phyloP scores from a whole-genome alignment of 202 grass and related monocot genomes.

The Digitaria exilis region DNA sequence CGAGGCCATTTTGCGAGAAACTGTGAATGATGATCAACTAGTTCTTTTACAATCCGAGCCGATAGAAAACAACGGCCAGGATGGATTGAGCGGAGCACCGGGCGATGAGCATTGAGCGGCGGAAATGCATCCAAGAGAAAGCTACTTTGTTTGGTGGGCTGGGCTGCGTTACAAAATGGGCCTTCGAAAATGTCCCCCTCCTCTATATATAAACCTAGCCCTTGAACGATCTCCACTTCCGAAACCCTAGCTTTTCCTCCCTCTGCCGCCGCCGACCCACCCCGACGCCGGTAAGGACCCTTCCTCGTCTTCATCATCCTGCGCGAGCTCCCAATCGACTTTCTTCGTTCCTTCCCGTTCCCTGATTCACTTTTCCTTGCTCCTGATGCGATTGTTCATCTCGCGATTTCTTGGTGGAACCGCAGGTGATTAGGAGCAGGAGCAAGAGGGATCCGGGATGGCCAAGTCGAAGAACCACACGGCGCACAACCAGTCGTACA shows the following conservation, averaged over 20 bases:
- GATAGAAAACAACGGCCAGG: no score
- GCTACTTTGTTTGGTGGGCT: background rate
- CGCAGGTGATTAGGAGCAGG: background rate
- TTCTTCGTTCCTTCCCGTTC: background rate
- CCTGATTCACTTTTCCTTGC: background rate
- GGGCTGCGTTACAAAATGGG: background rate
- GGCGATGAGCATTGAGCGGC: no score
- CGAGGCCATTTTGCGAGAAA: no score
- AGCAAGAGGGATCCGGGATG: slow-evolving; percentile 52
- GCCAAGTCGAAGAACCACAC: slow-evolving; percentile 99
- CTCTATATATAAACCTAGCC: slow-evolving; percentile 30
- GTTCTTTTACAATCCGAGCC: no score
- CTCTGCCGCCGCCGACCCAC: slow-evolving; percentile 1
- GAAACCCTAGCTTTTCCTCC: slow-evolving; percentile 48
- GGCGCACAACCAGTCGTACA: slow-evolving; percentile 97
- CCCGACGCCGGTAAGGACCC: slow-evolving; percentile 21
- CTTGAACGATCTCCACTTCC: no score
- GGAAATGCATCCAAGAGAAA: no score
- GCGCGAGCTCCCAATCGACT: no score
- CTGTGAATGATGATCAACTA: no score
- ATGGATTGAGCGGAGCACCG: no score
- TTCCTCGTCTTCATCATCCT: background rate
- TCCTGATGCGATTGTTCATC: background rate
- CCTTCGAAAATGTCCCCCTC: background rate
- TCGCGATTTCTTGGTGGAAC: background rate